Conservation (phyloP, 352 stramenopile genomes). For the Pythium sp. region DNA sequence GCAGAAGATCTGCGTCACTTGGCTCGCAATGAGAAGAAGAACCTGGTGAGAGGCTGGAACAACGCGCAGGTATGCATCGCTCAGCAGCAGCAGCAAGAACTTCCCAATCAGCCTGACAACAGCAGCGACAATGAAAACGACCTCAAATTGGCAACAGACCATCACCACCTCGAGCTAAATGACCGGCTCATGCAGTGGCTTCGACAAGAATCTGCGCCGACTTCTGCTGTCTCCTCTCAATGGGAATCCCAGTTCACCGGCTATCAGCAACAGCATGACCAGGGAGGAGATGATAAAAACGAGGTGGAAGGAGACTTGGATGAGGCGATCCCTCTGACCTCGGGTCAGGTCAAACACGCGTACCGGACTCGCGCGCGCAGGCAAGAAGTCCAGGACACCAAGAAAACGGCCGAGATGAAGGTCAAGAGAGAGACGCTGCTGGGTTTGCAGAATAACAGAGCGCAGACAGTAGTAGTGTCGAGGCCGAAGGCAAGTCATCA, state of each 20-base stretch:
- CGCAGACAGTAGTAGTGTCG: neutral
- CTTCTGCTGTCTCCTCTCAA: neutral
- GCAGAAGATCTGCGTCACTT: conserved; percentile 24
- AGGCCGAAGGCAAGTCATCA: neutral
- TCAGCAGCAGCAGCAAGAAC: neutral
- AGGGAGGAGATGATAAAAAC: neutral
- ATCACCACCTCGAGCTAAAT: conserved; percentile 3
- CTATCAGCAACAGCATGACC: too few species aligned
- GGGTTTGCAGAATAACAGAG: neutral
- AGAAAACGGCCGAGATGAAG: conserved; percentile 11
- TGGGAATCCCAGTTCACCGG: neutral
- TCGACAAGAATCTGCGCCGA: neutral
- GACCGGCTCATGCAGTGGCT: conserved; percentile 18
- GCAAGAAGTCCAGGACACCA: conserved; percentile 27
- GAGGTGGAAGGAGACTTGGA: conserved; percentile 4
- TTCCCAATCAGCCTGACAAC: neutral
- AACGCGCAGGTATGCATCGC: neutral
- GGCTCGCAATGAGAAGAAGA: conserved; percentile 36
- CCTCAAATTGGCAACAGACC: neutral
- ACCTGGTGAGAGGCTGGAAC: conserved; percentile 32
- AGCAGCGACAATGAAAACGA: neutral
- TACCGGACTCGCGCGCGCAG: conserved; percentile 36
- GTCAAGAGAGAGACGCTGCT: conserved; percentile 11
- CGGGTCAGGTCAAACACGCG: conserved; percentile 40
- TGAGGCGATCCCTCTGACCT: conserved; percentile 24